Conservation (phyloP, 345 rosid genomes). For the Ceriops tagal region DNA sequence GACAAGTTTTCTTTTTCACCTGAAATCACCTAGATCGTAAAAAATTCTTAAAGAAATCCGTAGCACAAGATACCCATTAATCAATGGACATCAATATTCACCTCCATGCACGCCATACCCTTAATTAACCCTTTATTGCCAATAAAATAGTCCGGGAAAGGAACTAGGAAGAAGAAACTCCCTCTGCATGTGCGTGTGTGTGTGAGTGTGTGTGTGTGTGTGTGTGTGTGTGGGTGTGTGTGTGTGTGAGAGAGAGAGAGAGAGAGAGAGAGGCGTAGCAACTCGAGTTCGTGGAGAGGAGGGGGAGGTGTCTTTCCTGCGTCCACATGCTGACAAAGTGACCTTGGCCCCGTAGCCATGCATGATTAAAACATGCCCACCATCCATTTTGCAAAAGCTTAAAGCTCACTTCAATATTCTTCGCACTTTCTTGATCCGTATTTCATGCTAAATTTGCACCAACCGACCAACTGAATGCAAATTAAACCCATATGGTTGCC, state of each 20-base stretch:
- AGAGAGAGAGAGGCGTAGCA: slow-evolving; percentile 7
- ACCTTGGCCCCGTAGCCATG: slow-evolving; percentile 34
- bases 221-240: slow-evolving; percentile 5
- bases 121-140: slow-evolving; percentile 3
- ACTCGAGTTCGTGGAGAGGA: slow-evolving; percentile 21
- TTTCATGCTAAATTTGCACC: slow-evolving; percentile 13
- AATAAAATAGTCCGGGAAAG: slow-evolving; percentile 7
- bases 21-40: no score
- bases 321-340: slow-evolving; percentile 45
- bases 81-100: no score
- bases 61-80: no score
- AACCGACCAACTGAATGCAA: background rate
- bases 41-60: no score
- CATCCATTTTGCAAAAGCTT: slow-evolving; percentile 18
- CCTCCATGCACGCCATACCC: no score
- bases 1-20: no score
- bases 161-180: slow-evolving; percentile 15
- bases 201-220: background rate
- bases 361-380: slow-evolving; percentile 40
- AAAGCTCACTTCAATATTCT: slow-evolving; percentile 18
- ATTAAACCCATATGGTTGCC: background rate
- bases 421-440: slow-evolving; percentile 15
- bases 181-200: slow-evolving; percentile 21
- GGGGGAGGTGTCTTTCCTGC: slow-evolving; percentile 33
- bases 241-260: slow-evolving; percentile 9